Evolutionary conservation across 2,329 filamentous ascomycete genomes (phyloP), one percentile per base, ranked within the genome.

Genomic region (Alternaria incomplexa): DNA sequence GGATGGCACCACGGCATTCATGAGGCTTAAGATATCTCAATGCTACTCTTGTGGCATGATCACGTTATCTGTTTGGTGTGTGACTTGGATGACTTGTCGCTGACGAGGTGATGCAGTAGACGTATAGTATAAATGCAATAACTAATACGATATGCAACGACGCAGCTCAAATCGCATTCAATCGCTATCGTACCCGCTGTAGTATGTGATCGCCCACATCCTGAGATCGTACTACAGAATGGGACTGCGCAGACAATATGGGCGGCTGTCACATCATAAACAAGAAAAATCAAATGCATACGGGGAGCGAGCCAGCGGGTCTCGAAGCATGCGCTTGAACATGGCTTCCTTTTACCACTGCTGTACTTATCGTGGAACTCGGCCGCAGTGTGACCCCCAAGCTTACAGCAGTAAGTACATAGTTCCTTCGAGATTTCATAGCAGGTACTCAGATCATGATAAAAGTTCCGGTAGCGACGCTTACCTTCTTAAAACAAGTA

Each of bases 21-120:
- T 36, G 53, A 53, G 52, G 43, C 44, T 22, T 15, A 25, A 60
- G 52, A 51, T 63, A 46, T 54, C 23, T 45, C 28, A 61, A 61
- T 61, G 40, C 53, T 55, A 52, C 20, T 47, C 32, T 46, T 54
- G 48, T 17, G 36, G 23, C 54, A 54, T 46, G 22, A 54, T 25
- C 30, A n/a, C 25, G 22, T 22, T 23, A 36, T 59, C 17, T 56
- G 32, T 22, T 43, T 22, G 25, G 32, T 51, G 40, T 43, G 43
- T 56, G 23, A 20, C 20, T 23, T 47, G 25, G 9, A 30, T 23
- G 30, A 17, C 26, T 30, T 17, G 12, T 47, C 11, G 36, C 52
- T 40, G 15, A 15, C 20, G 30, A 36, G 48, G 15, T 52, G 13
- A 13, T 52, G 22, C 20, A 52, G 20, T 22, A 25, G 48, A 40